phyloP scores from a whole-genome alignment of 1,284 basidiomycete species.

The Ceratobasidium sp. region DNA sequence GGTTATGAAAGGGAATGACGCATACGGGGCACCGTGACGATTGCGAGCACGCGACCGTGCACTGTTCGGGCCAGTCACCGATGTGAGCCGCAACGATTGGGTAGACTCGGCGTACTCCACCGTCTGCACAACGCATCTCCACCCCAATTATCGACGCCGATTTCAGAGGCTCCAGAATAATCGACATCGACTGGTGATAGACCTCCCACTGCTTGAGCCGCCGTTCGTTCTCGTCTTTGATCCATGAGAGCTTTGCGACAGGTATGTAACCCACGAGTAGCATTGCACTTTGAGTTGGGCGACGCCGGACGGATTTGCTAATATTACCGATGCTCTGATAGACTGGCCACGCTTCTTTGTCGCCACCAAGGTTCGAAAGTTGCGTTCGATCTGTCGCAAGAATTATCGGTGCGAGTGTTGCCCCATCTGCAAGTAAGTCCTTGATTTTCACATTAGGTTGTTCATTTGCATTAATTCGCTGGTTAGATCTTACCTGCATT shows the following conservation, averaged over 20 bases:
- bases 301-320: constrained; percentile 23
- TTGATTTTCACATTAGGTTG: constrained; percentile 1
- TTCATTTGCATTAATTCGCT: not conserved
- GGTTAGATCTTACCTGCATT: constrained; percentile 17
- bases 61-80: constrained; percentile 52
- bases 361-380: constrained; percentile 34
- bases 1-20: not conserved
- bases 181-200: constrained; percentile 50
- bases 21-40: constrained; percentile 31
- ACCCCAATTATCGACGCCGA: constrained; percentile 39
- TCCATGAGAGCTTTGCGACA: not conserved
- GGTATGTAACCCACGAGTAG: constrained; percentile 45
- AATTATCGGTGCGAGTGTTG: constrained; percentile 42
- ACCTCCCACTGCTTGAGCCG: constrained; percentile 23
- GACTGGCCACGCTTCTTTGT: constrained; percentile 44
- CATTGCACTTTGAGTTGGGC: not conserved
- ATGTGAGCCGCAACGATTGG: constrained; percentile 51
- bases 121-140: constrained; percentile 47
- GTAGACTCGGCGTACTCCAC: constrained; percentile 28
- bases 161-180: constrained; percentile 46
- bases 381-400: constrained; percentile 47
- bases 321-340: constrained; percentile 48
- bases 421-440: constrained; percentile 34
- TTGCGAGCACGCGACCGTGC: constrained; percentile 44
- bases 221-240: not conserved